These are phyloP conservation scores for Monosporozyma unispora DNA, from an alignment of 805 yeast species.

Conservation along the genomic window DNA sequence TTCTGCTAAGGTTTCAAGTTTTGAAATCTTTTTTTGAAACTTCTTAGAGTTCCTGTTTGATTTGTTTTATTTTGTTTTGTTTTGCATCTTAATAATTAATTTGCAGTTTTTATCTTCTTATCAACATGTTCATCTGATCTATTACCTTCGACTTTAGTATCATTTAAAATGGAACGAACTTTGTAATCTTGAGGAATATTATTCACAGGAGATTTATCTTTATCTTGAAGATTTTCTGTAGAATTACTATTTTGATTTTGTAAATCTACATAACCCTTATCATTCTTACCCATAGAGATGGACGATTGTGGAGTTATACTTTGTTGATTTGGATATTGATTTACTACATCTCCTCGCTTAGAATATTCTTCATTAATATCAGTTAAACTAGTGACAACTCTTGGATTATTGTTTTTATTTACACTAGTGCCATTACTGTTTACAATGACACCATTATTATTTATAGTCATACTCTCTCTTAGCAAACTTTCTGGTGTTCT, in stretches of 20 bases:
- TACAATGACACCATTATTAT: neutral
- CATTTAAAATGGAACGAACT: neutral
- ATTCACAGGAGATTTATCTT: neutral
- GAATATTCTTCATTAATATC: conserved; percentile 1
- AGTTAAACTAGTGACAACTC: neutral
- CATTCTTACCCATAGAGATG: neutral
- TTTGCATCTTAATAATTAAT: neutral
- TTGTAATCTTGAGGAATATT: neutral
- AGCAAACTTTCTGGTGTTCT: neutral
- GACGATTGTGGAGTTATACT: neutral
- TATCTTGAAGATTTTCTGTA: neutral
- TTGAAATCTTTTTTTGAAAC: no score
- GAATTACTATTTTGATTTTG: neutral
- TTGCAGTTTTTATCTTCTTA: conserved; percentile 2
- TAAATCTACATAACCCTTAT: neutral
- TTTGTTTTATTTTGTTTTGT: neutral
- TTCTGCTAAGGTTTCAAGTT: neutral
- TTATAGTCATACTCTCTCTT: neutral
- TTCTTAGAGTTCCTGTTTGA: neutral
- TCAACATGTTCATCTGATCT: neutral
- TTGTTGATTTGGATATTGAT: neutral
- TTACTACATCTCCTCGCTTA: neutral
- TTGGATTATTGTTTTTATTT: neutral
- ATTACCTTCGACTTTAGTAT: neutral
- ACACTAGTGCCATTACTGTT: neutral